Evolutionary conservation across 306 rosid species (phyloP).

Genomic region (Pyrus communis): DNA sequence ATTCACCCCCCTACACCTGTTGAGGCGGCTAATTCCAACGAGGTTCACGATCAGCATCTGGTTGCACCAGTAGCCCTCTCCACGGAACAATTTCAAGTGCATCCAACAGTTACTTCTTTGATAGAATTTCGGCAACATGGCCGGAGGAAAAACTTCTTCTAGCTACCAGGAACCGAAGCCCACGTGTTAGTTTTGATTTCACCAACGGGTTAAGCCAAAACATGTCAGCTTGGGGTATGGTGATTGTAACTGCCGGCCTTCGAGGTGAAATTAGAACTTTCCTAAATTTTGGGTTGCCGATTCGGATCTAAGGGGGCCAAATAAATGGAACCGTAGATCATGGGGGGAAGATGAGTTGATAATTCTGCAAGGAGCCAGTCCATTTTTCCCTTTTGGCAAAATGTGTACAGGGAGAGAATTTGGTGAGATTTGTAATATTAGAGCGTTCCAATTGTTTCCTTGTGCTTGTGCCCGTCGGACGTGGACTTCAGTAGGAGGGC

Average conservation of each 20-base stretch:
- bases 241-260: conserved; percentile 90
- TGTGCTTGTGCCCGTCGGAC: conserved; percentile 55
- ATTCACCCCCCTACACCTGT: conserved; percentile 97
- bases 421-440: conserved; percentile 78
- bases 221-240: conserved; percentile 90
- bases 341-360: conserved; percentile 30
- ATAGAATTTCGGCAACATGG: conserved; percentile 90
- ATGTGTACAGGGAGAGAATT: conserved; percentile 73
- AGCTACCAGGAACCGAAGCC: conserved; percentile 64
- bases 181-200: conserved; percentile 62
- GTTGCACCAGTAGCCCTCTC: conserved; percentile 55
- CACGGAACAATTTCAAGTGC: conserved; percentile 82
- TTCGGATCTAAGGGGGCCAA: conserved; percentile 48
- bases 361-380: conserved; percentile 22
- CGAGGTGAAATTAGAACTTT: conserved; percentile 87
- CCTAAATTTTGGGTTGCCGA: conserved; percentile 91
- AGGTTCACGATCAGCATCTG: conserved; percentile 46
- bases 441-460: conserved; percentile 57
- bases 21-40: conserved; percentile 43
- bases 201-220: conserved; percentile 44
- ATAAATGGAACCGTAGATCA: conserved; percentile 15
- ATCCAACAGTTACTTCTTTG: conserved; percentile 77
- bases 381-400: conserved; percentile 41
- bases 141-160: conserved; percentile 78
- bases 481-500: conserved; percentile 25